Base-by-base conservation (phyloP, 805 yeast species). In the Myxozyma geophila region DNA sequence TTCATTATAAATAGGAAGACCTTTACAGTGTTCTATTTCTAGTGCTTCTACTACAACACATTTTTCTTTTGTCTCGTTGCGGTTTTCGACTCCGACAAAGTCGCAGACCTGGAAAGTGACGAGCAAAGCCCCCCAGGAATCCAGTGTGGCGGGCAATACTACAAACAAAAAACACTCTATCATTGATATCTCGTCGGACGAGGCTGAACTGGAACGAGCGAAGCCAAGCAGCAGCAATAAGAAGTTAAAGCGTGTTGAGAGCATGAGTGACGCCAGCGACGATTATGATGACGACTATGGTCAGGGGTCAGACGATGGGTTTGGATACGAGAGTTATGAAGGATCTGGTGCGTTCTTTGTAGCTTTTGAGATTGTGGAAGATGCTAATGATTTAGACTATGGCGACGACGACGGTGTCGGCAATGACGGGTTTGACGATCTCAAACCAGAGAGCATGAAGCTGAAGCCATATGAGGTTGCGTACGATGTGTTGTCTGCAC, bases 381-480 rank as follows among this genome's bases (percentile, higher is more conserved):
- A n/a, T 60, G 36, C 59, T 58, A 35, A 59, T 57, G 37, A 28
- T 5, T 17, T 47, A 41, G 59, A 59, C 33, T 39, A 28, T 41
- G 68, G 63, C 43, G 57, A 60, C 41, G 67, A 28, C 28, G 28
- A 28, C 28, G 28, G 28, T 28, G 28, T 2, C 28, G 68, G 57
- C 50, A 70, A 70, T 28, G 59, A 54, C 23, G 72, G 67, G 13
- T 72, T 69, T 44, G 73, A 60, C 41, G 70, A 59, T 36, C 51
- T 60, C 40, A 60, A 62, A 59, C 70, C 67, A 68, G 71, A 36
- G 72, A 70, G 46, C 60, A 62, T 35, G 50, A 53, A 39, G 39
- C 54, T 60, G 65, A 64, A 69, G 39, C 69, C 69, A 8, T 70
- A 63, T 35, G 76, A 72, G 43, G 71, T 68, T 37, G 71, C 62